Evolutionary conservation across 1,139 yeast genomes (phyloP), one percentile per base, ranked within the genome.

Genomic region (Scheffersomyces illinoinensis): DNA sequence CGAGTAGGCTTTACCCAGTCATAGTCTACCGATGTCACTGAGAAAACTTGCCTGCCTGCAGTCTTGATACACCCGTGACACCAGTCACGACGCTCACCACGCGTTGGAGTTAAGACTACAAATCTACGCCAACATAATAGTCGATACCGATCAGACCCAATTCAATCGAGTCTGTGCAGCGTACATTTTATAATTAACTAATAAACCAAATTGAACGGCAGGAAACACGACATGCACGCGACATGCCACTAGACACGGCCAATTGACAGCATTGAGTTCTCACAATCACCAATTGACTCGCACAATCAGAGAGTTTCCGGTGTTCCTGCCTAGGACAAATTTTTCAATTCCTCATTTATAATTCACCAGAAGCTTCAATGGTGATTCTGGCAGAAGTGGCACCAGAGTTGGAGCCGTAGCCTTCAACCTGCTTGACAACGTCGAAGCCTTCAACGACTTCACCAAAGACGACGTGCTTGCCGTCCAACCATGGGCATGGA

Each of bases 391-490:
- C 89, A 68, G 83, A 83, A 76, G 98, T 87, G 68, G 90, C 82
- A 82, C 99, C 99, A 65, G 89, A 81, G 72, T 83, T 78, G 63
- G 98, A 88, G 76, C 99, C 99, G 72, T 79, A 83, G 64, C 88
- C 68, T 85, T 95, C 99, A 73, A 95, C 84, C 85, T 89, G 87
- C 91, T 92, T 90, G 80, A 95, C 97, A 72, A 93, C 77, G 72
- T 93, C 97, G 76, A 82, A 80, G 73, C 98, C 98, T 60, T 93
- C 97, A 70, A 81, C 77, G 69, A 95, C 98, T 85, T 93, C 98
- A 78, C 99, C 99, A 72, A 93, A 95, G 66, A 95, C 99, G 79
- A 93, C 98, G 89, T 95, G 99, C 85, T 90, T 90, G 77, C 98
- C 98, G 76, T 95, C 98, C 82, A 95, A 89, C 98, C 98, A 93